Evolutionary conservation across 371 early-diverging fungal species (phyloP).

Genomic region (Actinomortierella wolfii): DNA sequence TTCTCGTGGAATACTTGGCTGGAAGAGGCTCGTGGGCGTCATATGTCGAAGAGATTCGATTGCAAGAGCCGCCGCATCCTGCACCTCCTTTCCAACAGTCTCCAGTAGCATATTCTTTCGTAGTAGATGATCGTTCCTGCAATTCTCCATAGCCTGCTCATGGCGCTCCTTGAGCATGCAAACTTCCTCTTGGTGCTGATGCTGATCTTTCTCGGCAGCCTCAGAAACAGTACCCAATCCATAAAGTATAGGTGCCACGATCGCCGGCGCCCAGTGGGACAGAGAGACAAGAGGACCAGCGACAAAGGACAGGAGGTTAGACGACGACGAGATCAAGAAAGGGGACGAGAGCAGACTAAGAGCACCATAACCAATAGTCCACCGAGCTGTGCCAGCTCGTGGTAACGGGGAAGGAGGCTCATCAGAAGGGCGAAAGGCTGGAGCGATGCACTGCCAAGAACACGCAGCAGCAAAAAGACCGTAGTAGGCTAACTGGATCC

Average conservation of each 20-base stretch:
- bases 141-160: constrained; percentile 21
- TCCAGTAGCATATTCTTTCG: constrained; percentile 34
- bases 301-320: too few species aligned
- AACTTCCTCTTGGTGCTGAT: constrained; percentile 8
- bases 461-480: constrained; percentile 34
- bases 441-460: constrained; percentile 32
- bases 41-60: constrained; percentile 58
- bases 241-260: constrained; percentile 16
- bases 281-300: too few species aligned
- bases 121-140: constrained; percentile 19
- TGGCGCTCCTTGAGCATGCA: constrained; percentile 25
- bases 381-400: background rate
- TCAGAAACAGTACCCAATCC: constrained; percentile 23
- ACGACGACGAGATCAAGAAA: background rate
- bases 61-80: constrained; percentile 56
- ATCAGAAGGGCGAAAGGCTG: background rate
- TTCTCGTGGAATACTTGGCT: constrained; percentile 32
- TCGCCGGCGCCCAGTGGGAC: constrained; percentile 11
- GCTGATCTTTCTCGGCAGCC: constrained; percentile 15
- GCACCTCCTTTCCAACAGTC: constrained; percentile 50
- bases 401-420: background rate
- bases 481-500: constrained; percentile 20
- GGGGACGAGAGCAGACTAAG: constrained; percentile 20
- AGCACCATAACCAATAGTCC: constrained; percentile 23
- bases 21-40: constrained; percentile 40